Base-by-base conservation (phyloP, 768 basidiomycete species). In the Phlegmacium glaucopus region DNA sequence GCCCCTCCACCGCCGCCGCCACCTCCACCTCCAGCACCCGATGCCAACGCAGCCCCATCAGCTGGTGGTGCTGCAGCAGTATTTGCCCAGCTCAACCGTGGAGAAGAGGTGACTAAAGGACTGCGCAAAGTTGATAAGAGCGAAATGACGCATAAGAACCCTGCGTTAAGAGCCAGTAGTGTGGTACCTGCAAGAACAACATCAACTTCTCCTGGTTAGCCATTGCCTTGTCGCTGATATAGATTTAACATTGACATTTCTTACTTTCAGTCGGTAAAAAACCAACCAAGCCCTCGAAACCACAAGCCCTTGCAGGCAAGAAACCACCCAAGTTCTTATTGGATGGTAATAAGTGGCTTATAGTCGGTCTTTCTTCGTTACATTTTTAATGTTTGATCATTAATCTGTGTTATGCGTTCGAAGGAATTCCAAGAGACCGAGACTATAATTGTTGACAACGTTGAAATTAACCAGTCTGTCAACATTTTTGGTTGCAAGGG, bases 131-230 rank as follows among this genome's bases (percentile, higher is more conserved):
- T 99, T 25, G 90, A 94, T 62, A 87, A 84, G 73, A 94, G 90
- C 53, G 87, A 97, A 65, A 94, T 95, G 94, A 97, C 94, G 3
- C 96, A 99, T 74, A 98, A 99, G 77, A 98, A 99, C 60, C 95
- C 96, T 0, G 78, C 83, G 9, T 69, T 99, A 30, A 72, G 96
- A 26, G 80, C 90, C 73, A 57, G 83, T 75, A 61, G 75, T 64
- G 57, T 66, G 47, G 70, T 75, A 56, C 69, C 75, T 39, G 60
- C 68, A 1, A 61, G 70, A 42, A 56, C 76, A 39, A 42, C 65
- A 12, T 47, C 67, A 5, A 22, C 22, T 54, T 28, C 65, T 30
- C 15, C 62, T 48, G 50, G 69, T 70, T 17, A 52, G 62, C 45
- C 36, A 35, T 46, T 32, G 18, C 37, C 30, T 43, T 52, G 13